Evolutionary conservation across 768 basidiomycete genomes (phyloP), one percentile per base, ranked within the genome.

Genomic region (Mycena amicta): DNA sequence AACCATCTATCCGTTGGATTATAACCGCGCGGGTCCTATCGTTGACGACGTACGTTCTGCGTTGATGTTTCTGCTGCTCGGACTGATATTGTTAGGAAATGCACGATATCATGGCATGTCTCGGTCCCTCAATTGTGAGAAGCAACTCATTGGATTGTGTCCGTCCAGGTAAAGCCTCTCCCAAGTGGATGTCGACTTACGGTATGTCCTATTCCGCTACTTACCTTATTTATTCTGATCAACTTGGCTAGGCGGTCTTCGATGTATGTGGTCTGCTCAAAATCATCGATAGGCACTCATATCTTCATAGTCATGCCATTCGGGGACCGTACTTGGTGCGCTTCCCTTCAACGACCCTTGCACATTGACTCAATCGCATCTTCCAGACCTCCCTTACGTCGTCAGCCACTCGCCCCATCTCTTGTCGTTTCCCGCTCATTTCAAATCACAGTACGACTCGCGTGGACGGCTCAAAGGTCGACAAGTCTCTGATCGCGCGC

Each of bases 1-100:
- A 80, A 84, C 88, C 25, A 95, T 98, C 64, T 98, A 87, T 69
- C 97, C 96, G 0, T 69, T 95, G 20, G 96, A 99, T 72, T 92
- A 86, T 77, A 82, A 91, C 75, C 72, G 76, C 40, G 76, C 77
- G 0, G 92, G 93, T 0, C 80, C 89, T 54, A 95, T 99, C 54
- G 74, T 93, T 18, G 96, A 84, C 65, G 82, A 84, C 69, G 83
- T 82, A 51, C 12, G 78, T 71, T 5, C n/a, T n/a, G n/a, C n/a
- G n/a, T n/a, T n/a, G n/a, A n/a, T n/a, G n/a, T n/a, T n/a, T n/a
- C n/a, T n/a, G n/a, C n/a, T n/a, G n/a, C n/a, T n/a, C n/a, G n/a
- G n/a, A n/a, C n/a, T n/a, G n/a, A n/a, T n/a, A n/a, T n/a, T n/a
- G n/a, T 53, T 28, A 83, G 82, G 78, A 78, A 55, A 74, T 84